Evolutionary conservation across 805 yeast species (phyloP).

Genomic region (Starmerella gropengiesseri): DNA sequence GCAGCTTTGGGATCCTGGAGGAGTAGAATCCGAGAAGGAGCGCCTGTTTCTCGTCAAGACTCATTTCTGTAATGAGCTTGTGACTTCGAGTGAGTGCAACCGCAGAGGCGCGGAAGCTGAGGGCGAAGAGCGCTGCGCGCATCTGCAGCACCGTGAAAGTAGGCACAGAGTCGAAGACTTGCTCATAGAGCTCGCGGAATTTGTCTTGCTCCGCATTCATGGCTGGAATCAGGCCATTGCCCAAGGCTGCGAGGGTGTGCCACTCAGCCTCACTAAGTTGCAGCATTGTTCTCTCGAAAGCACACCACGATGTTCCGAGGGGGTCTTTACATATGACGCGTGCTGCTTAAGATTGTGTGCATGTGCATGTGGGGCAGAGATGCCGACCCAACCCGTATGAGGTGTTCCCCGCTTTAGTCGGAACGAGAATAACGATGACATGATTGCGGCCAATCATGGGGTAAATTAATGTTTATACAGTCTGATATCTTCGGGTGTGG

Average conservation of each 20-base stretch:
- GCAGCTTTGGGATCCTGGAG: conserved; percentile 33
- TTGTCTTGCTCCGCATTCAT: conserved; percentile 6
- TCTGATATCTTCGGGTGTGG: no score
- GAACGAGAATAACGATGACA: no score
- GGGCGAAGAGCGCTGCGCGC: conserved; percentile 20
- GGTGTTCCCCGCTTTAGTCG: no score
- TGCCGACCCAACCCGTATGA: no score
- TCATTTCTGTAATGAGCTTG: conserved; percentile 24
- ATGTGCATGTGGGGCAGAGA: no score
- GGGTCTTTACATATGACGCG: no score
- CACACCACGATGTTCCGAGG: no score
- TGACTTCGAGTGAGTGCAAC: conserved; percentile 22
- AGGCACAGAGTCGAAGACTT: background rate
- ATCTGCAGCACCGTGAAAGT: conserved; percentile 2
- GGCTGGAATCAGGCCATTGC: conserved; percentile 4
- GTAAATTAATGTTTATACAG: no score
- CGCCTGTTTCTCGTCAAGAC: conserved; percentile 27
- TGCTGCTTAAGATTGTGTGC: no score
- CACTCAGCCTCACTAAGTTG: conserved; percentile 11
- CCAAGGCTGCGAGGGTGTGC: conserved; percentile 11
- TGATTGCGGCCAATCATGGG: no score
- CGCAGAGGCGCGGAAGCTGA: conserved; percentile 23
- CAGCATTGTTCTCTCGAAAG: no score
- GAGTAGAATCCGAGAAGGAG: conserved; percentile 34
- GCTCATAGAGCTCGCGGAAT: conserved; percentile 5